A percentile compares a stretch with the other conserved stretches of the same genome.
These are phyloP conservation scores for Volutella citrinella DNA, from an alignment of 2,329 filamentous ascomycete genomes.

Conservation along the genomic window DNA sequence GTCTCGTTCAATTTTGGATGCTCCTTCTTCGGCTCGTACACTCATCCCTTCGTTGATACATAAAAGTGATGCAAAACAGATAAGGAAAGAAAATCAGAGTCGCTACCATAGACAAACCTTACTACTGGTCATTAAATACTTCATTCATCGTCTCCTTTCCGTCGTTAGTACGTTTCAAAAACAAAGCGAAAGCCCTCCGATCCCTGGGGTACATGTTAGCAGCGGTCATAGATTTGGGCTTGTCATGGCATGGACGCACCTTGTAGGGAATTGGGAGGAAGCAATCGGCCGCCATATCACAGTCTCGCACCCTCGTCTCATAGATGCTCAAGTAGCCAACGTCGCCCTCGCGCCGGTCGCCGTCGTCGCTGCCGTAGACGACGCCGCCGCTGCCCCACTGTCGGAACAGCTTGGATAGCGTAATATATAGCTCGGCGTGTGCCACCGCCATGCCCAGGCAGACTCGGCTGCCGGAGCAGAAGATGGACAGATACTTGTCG, in stretches of 20 bases:
- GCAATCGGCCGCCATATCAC: conserved; percentile 35
- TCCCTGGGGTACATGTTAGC: conserved; percentile 20
- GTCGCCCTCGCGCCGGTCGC: conserved; percentile 32
- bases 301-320: conserved; percentile 32
- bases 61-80: conserved; percentile 6
- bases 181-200: conserved; percentile 33
- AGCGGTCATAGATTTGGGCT: background rate
- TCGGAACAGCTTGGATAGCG: conserved; percentile 36
- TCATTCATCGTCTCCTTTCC: conserved; percentile 4
- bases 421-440: conserved; percentile 36
- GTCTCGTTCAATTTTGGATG: too few relatives aligned
- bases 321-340: conserved; percentile 33
- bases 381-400: conserved; percentile 34
- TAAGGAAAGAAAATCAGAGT: conserved; percentile 11
- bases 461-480: conserved; percentile 32
- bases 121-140: too few relatives aligned
- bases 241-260: conserved; percentile 14
- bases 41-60: conserved; percentile 4
- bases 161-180: conserved; percentile 26
- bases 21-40: conserved; percentile 6
- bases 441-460: conserved; percentile 38
- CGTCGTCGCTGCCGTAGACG: conserved; percentile 26
- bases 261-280: conserved; percentile 39
- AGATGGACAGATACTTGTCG: conserved; percentile 33
- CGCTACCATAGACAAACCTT: too few relatives aligned